phyloP scores from a whole-genome alignment of 805 yeast genomes.

The Dipodascopsis tothii region DNA sequence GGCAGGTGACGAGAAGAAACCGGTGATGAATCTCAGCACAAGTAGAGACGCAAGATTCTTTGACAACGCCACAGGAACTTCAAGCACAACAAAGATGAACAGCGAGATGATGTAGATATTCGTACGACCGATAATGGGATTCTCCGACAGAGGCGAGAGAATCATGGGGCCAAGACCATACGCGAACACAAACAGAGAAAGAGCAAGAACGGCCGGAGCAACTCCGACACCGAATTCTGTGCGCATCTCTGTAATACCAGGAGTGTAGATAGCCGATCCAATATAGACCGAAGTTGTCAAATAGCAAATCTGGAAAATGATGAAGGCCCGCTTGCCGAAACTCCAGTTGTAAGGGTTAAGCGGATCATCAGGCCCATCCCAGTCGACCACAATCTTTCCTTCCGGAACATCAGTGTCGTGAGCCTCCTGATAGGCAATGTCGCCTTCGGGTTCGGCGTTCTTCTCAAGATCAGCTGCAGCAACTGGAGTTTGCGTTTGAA shows the following conservation, averaged over 20 bases:
- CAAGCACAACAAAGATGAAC: constrained; percentile 42
- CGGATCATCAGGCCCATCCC: constrained; percentile 25
- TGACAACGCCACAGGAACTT: constrained; percentile 48
- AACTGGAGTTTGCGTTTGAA: too few relatives aligned
- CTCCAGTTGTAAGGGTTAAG: constrained; percentile 53
- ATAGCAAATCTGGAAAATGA: constrained; percentile 38
- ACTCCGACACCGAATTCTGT: constrained; percentile 40
- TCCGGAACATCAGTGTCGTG: too few relatives aligned
- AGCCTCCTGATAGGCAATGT: too few relatives aligned
- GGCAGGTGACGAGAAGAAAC: constrained; percentile 53
- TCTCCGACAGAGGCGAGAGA: constrained; percentile 53
- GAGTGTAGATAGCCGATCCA: constrained; percentile 51
- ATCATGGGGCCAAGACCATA: constrained; percentile 56
- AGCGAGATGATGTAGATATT: constrained; percentile 43
- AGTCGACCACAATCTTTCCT: constrained; percentile 7
- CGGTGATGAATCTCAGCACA: constrained; percentile 47
- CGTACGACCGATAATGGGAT: constrained; percentile 47
- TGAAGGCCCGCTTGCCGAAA: constrained; percentile 33
- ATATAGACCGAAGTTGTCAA: constrained; percentile 47
- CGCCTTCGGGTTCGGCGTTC: too few relatives aligned
- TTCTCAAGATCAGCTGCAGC: too few relatives aligned
- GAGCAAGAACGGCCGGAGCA: constrained; percentile 44
- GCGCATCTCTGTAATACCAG: constrained; percentile 42
- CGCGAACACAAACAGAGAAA: constrained; percentile 51
- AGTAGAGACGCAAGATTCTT: constrained; percentile 44